Evolutionary conservation across 495 filamentous ascomycete species (phyloP).

Genomic region (Talaromyces liani): DNA sequence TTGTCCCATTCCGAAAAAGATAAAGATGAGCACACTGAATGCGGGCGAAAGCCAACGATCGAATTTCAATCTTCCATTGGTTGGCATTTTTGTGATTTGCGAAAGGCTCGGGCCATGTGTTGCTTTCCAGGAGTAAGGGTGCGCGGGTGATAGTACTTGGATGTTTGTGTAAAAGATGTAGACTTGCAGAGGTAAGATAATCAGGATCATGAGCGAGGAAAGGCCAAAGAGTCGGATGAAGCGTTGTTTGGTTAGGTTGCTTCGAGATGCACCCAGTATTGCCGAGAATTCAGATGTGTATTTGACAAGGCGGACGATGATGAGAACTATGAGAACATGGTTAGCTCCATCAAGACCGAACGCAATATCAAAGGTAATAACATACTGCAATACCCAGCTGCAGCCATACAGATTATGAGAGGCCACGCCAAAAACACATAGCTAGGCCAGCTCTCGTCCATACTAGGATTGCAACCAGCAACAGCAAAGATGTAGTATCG

Average conservation of each 20-base stretch:
- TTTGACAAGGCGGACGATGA: conserved; percentile 58
- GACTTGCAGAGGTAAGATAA: conserved; percentile 56
- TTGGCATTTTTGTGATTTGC: conserved; percentile 54
- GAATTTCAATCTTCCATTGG: conserved; percentile 44
- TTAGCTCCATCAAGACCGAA: not conserved
- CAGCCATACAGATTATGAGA: conserved; percentile 55
- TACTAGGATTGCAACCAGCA: conserved; percentile 59
- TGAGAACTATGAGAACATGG: conserved; percentile 39
- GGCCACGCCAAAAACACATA: conserved; percentile 63
- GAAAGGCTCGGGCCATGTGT: conserved; percentile 53
- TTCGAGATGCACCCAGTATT: conserved; percentile 50
- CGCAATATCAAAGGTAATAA: not conserved
- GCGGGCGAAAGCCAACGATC: conserved; percentile 63
- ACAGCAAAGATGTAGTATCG: conserved; percentile 72
- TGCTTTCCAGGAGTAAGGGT: conserved; percentile 45
- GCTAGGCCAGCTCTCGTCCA: conserved; percentile 63
- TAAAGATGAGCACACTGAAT: conserved; percentile 54
- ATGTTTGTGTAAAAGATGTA: conserved; percentile 56
- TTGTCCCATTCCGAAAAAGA: conserved; percentile 73
- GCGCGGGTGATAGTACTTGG: conserved; percentile 21
- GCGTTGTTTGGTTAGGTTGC: conserved; percentile 53
- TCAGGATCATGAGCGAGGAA: conserved; percentile 56
- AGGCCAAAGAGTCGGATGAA: conserved; percentile 76
- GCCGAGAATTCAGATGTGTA: conserved; percentile 56
- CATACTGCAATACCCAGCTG: conserved; percentile 67